Base-by-base conservation (phyloP, 495 filamentous ascomycete genomes). In the Lophium mytilinum region DNA sequence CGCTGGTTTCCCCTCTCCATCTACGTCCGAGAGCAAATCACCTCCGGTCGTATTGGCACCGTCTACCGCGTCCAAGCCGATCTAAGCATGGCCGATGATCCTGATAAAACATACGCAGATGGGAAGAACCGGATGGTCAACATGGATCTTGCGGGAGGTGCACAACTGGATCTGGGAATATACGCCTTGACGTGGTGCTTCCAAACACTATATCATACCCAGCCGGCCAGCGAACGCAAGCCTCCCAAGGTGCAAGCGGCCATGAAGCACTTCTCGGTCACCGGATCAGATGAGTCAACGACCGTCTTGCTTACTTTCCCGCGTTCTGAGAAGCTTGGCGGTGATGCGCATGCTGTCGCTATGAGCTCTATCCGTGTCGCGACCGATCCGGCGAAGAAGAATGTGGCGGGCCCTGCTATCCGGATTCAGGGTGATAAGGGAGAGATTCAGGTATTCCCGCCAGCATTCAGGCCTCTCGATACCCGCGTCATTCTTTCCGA, bases 121-220 rank as follows among this genome's bases (percentile, higher is more conserved):
- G 74, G 72, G 15, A 66, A 73, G 39, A 76, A 95, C 72, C 83
- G 92, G 9, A 92, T 96, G 89, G 87, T 86, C 49, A 96, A 95
- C 68, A 76, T 79, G 41, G 88, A 90, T 65, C 77, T 98, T 34
- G 92, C 89, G 0, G 93, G 93, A 17, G 92, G 93, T 46, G 85
- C 85, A 14, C 72, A 95, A 50, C 73, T 97, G 24, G 92, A 95
- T 65, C 70, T 96, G 60, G 92, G 88, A 9, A 85, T 96, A 67
- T 95, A 96, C 72, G 82, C 86, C 47, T 72, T 96, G 50, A 95
- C 90, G 5, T 98, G 91, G 93, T 78, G 93, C 56, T 96, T 93
- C 80, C 90, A 95, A 71, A 85, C 83, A 40, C 79, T 96, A 34
- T 96, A 96, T 67, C 86, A 90, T 24, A 83, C 89, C 21, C 85